Base-by-base conservation (phyloP, 23 red algal genomes). In the Gracilaria caudata region DNA sequence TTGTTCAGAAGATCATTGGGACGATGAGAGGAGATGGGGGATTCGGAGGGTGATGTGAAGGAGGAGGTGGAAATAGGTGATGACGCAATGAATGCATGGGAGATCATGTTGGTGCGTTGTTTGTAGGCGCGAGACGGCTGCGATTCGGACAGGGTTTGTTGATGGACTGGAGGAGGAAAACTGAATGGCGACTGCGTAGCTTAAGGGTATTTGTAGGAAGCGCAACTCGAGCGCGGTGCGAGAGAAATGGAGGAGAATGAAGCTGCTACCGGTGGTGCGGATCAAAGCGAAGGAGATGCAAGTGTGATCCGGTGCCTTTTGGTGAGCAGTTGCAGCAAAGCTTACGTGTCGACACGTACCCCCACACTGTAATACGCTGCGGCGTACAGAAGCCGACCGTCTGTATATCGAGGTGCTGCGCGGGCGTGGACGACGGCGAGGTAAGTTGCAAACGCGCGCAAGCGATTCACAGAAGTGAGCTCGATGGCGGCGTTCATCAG, bases 41-140 rank as follows among this genome's bases (percentile, higher is more conserved):
- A 43, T 29, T 75, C 0, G 39, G 21, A 46, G 70, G 19, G 10
- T n/a, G 40, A 8, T 12, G 43, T 46, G 38, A 80, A 60, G 35
- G 56, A 54, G 9, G 77, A 56, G 1, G 43, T 54, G 19, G 77
- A 63, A 8, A 80, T 25, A 49, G 77, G 77, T 7, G 77, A 36
- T 19, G 77, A 39, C 24, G 77, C n/a, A 36, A 80, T 23, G 25
- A 80, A 80, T 28, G 77, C 77, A 19, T 80, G 77, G 29, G 51
- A 63, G 39, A 20, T 23, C 77, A 75, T 75, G 19, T 75, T 75
- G 34, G 58, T 12, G 61, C 61, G 61, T 7, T 13, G 1, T 66
- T 7, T 29, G 19, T 8, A 35, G 4, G 30, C 61, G 30, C 21
- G n/a, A 9, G 25, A 35, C 35, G 61, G 17, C 14, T 66, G 61